phyloP scores from a whole-genome alignment of 208 protist genomes.

The Wallacemonas sp. region DNA sequence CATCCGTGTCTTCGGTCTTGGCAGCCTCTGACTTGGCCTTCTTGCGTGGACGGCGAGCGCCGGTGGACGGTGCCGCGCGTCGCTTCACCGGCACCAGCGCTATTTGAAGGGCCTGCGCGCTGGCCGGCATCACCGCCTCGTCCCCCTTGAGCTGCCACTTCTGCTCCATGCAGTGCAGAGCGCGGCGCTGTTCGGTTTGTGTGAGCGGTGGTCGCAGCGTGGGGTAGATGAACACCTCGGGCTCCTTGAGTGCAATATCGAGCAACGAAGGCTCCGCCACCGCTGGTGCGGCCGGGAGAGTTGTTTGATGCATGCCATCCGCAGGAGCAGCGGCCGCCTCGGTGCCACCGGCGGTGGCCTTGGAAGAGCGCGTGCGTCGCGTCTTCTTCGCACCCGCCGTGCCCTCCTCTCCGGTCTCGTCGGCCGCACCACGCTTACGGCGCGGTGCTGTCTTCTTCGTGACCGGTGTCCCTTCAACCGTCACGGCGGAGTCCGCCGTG shows the following conservation, averaged over 20 bases:
- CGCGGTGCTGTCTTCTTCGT: neutral
- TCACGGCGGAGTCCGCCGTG: slow-evolving; percentile 16
- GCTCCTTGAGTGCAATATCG: slow-evolving; percentile 4
- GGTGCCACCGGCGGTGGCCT: neutral
- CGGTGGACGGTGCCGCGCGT: neutral
- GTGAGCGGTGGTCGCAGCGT: slow-evolving; percentile 56
- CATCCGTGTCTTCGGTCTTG: slow-evolving; percentile 16
- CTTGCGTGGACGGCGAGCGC: neutral
- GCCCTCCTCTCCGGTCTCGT: neutral
- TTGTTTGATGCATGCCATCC: neutral
- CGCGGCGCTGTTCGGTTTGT: slow-evolving; percentile 37
- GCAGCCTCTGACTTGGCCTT: neutral
- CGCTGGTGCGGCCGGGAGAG: neutral
- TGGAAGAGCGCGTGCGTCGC: slow-evolving; percentile 17
- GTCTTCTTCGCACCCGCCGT: slow-evolving; percentile 7
- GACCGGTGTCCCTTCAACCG: neutral
- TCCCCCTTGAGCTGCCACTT: slow-evolving; percentile 34
- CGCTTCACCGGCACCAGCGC: slow-evolving; percentile 22
- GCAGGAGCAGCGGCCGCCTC: neutral
- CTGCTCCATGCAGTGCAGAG: slow-evolving; percentile 34
- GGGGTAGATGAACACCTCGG: slow-evolving; percentile 37
- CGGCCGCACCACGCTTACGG: neutral
- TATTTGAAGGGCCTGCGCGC: slow-evolving; percentile 35
- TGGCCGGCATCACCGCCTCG: slow-evolving; percentile 28
- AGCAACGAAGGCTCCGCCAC: slow-evolving; percentile 8